Base-by-base conservation (phyloP, 257 asterid genomes). In the Capsicum rhomboideum region DNA sequence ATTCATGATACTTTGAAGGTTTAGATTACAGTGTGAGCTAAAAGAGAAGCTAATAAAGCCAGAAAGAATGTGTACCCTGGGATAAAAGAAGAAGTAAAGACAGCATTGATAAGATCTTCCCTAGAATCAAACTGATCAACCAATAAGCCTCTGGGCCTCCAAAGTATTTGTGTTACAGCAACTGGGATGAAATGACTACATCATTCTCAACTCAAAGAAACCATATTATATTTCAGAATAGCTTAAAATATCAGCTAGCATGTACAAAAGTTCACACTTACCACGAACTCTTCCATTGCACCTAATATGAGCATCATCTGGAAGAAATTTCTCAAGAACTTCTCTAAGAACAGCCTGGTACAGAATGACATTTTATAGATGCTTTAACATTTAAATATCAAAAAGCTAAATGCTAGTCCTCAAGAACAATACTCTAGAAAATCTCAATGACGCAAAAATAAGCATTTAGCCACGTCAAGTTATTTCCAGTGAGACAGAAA, bases 211-310 rank as follows among this genome's bases (percentile, higher is more conserved):
- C 58, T 46, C 58, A 44, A 13, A 44, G 28, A 64, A 82, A 69
- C 78, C 67, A 67, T 46, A 3, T 28, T 26, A 28, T 49, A 49
- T 50, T 16, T 37, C 10, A 0, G 61, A 54, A 44, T 26, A 81
- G 26, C 66, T 53, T 74, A 64, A 84, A 88, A 31, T 23, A 84
- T 85, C 84, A 89, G 74, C 82, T 52, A 31, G 37, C 59, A 75
- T 55, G 83, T 56, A 85, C 56, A n/a, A 88, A 67, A 10, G 10
- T 54, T 37, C 23, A 21, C 54, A 89, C 97, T 74, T 86, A 96
- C 99, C 92, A 77, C 98, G 99, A 84, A 96, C 96, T 91, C 99
- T 96, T 87, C 99, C 99, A 42, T 82, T 96, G 82, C 94, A 91
- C 90, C 95, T 90, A 86, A 88, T 90, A 90, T 96, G 99, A 86